Evolutionary conservation across 768 basidiomycete genomes (phyloP), one percentile per base, ranked within the genome.

Genomic region (Naematelia aurantialba): DNA sequence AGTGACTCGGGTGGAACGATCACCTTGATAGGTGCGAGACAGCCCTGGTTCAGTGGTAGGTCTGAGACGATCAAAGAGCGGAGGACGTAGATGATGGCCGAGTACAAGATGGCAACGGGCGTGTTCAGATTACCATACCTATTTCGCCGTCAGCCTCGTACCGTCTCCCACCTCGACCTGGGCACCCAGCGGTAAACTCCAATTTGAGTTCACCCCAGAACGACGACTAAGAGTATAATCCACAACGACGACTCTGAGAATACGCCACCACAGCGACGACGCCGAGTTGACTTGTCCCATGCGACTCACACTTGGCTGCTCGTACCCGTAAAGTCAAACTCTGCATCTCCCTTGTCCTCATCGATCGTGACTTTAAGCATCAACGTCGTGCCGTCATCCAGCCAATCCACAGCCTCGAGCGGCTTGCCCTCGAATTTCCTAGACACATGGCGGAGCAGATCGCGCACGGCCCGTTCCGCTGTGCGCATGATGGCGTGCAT

Each of bases 401-500:
- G 60, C 74, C 91, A 89, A 75, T 98, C 93, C 52, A 87, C 77
- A 3, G 92, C 85, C 39, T 81, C 81, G 21, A 67, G 55, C 13
- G 55, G 42, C 25, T 61, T 61, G 2, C 89, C 88, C 3, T 83
- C 81, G 25, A 85, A 85, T 72, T 83, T 83, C 30, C 53, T 55
- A 0, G 81, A 88, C 5, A 90, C 88, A 52, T 87, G 83, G 47
- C 83, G 82, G 53, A 98, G 81, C 24, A 98, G 82, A 65, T 85
- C 85, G 52, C 93, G 83, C 2, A 98, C 93, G 12, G 88, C 89
- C 59, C 76, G 80, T 75, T 96, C 93, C 48, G 93, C 93, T 67
- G 94, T 98, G 30, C 81, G 78, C 31, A 89, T 86, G 74, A 94
- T 96, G 73, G 66, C 67, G 24, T 58, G 34, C 91, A 94, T 94